These are phyloP conservation scores for Mortierella polycephala DNA, from an alignment of 371 early-diverging fungal species.

Conservation along the genomic window DNA sequence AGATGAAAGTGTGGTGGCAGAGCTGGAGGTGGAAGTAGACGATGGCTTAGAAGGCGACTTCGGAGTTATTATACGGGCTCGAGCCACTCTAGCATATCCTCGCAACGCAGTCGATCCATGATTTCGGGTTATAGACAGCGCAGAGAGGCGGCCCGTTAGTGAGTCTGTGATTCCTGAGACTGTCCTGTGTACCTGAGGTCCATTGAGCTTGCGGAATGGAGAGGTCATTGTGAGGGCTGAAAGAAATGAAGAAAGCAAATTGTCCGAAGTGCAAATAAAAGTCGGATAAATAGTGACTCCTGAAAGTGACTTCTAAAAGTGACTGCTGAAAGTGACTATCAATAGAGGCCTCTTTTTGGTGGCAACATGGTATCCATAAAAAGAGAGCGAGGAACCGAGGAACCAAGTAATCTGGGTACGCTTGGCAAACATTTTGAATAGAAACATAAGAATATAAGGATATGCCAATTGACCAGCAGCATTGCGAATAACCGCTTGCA, in stretches of 20 bases:
- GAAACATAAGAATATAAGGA: too few relatives aligned
- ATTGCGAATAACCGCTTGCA: too few relatives aligned
- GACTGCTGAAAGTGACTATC: too few relatives aligned
- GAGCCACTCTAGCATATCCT: slow-evolving; percentile 34
- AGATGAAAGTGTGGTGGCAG: neutral
- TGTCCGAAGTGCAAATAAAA: slow-evolving; percentile 1
- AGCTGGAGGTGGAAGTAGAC: neutral
- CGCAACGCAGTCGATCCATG: neutral
- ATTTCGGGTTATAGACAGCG: slow-evolving; percentile 11
- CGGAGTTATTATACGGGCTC: slow-evolving; percentile 28
- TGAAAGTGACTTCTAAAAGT: too few relatives aligned
- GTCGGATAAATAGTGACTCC: too few relatives aligned
- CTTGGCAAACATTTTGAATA: too few relatives aligned
- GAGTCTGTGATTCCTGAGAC: slow-evolving; percentile 5
- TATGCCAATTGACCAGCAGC: too few relatives aligned
- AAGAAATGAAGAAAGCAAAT: neutral
- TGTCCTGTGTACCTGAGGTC: slow-evolving; percentile 7
- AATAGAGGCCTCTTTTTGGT: too few relatives aligned
- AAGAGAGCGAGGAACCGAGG: too few relatives aligned
- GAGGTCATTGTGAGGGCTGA: slow-evolving; percentile 24
- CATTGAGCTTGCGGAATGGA: slow-evolving; percentile 15
- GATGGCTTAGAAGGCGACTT: slow-evolving; percentile 8
- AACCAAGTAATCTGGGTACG: too few relatives aligned
- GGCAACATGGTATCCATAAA: too few relatives aligned
- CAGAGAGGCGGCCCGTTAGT: slow-evolving; percentile 12